Evolutionary conservation across 2,329 filamentous ascomycete species (phyloP), one percentile per base, ranked within the genome.

Genomic region (Scedosporium apiospermum): DNA sequence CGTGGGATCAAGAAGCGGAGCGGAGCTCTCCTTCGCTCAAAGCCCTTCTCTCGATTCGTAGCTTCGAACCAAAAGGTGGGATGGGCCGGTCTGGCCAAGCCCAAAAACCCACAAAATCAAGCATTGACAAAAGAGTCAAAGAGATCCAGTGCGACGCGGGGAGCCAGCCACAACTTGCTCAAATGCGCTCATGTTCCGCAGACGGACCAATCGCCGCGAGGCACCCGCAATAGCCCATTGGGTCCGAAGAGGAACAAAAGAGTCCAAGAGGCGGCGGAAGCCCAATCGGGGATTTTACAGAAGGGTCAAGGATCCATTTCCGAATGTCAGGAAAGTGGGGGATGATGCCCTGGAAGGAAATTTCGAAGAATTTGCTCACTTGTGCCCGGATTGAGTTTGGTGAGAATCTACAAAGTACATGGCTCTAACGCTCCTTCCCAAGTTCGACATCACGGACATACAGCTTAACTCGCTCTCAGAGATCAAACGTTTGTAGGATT

Each of bases 101-200:
- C 34, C 9, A 38, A 34, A 34, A 38, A 38, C 34, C 34, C 34
- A 38, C 18, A 57, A 57, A 5, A 58, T 21, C 57, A n/a, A 49
- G 21, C 44, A 27, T 27, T 4, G 14, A 23, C 23, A 21, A 41
- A 27, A 41, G 55, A 16, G 34, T 38, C 34, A 38, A 41, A 18
- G 55, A 34, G 10, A 14, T 16, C 16, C 27, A 38, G 34, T 41
- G n/a, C 46, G 9, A 9, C 6, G 60, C 23, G 60, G 60, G 34
- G 55, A 41, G 55, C 55, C 55, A 61, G 60, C 71, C 70, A 76
- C 71, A 80, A 80, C 68, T 74, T 80, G 78, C 78, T 80, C 78
- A 80, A 80, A 80, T 69, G 70, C 72, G 71, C 77, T 76, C 77
- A 77, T 65, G 21, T 55, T 62, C 30, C n/a, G 12, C 51, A 55